phyloP scores from a whole-genome alignment of 2,329 filamentous ascomycete genomes.

The Aspergillus thermomutatus region DNA sequence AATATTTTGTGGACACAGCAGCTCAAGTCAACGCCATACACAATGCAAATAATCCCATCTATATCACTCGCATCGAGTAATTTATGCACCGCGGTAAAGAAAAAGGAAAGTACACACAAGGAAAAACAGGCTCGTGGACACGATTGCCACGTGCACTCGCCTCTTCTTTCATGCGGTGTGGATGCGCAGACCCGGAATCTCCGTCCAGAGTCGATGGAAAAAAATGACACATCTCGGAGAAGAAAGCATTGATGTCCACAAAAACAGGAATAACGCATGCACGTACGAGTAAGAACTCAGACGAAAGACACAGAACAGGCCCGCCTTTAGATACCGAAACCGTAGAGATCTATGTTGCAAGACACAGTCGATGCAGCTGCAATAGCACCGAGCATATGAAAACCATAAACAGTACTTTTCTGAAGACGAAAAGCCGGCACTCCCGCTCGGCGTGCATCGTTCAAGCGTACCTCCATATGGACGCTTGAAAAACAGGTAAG shows the following conservation, averaged over 20 bases:
- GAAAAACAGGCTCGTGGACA: conserved; percentile 1
- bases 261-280: conserved; percentile 15
- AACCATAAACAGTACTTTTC: conserved; percentile 40
- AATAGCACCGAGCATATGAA: conserved; percentile 38
- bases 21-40: conserved; percentile 43
- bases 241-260: conserved; percentile 22
- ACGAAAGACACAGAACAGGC: conserved; percentile 20
- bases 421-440: conserved; percentile 34
- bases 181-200: conserved; percentile 6
- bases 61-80: conserved; percentile 23
- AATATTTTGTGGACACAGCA: conserved; percentile 30
- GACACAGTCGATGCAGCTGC: conserved; percentile 39
- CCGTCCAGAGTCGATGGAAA: conserved; percentile 12
- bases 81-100: conserved; percentile 14
- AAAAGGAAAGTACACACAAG: conserved; percentile 2
- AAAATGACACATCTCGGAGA: conserved; percentile 21
- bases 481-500: conserved; percentile 43
- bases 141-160: not conserved
- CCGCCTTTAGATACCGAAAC: conserved; percentile 42
- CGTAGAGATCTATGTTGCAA: conserved; percentile 40
- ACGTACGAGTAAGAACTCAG: conserved; percentile 14
- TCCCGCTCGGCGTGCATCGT: conserved; percentile 38
- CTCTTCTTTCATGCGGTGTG: conserved; percentile 10
- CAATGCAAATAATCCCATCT: conserved; percentile 39
- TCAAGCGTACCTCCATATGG: conserved; percentile 36